phyloP scores from a whole-genome alignment of 75 land plant genomes.

The Sequoiadendron giganteum region DNA sequence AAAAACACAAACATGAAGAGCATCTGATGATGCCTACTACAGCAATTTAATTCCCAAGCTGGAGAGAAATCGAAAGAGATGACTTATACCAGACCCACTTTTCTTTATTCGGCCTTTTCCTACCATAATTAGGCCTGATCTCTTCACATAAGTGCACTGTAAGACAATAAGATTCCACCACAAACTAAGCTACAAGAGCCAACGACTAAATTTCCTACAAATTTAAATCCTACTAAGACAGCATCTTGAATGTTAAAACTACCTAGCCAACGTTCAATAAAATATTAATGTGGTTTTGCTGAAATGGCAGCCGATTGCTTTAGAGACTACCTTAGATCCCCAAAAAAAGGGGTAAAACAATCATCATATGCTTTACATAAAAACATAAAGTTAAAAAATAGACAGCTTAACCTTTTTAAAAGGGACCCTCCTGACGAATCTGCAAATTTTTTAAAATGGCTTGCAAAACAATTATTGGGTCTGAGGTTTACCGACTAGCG shows the following conservation, averaged over 20 bases:
- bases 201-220: neutral
- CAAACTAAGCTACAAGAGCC: neutral
- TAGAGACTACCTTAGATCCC: slow-evolving; percentile 9
- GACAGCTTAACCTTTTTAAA: neutral
- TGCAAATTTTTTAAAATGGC: neutral
- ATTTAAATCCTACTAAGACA: neutral
- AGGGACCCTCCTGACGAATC: neutral
- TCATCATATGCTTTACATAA: too few relatives aligned
- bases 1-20: neutral
- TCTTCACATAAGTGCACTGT: neutral
- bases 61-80: neutral
- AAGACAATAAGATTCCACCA: neutral
- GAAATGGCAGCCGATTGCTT: neutral
- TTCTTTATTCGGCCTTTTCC: slow-evolving; percentile 3
- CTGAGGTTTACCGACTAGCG: slow-evolving; percentile 1
- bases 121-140: neutral
- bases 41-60: neutral
- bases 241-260: neutral
- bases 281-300: neutral
- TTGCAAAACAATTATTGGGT: slow-evolving; percentile 1
- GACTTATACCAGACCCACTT: neutral
- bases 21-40: neutral
- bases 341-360: neutral
- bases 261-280: neutral
- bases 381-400: neutral